Base-by-base conservation (phyloP, 2,329 filamentous ascomycete species). In the Ascochyta clinopodiicola region DNA sequence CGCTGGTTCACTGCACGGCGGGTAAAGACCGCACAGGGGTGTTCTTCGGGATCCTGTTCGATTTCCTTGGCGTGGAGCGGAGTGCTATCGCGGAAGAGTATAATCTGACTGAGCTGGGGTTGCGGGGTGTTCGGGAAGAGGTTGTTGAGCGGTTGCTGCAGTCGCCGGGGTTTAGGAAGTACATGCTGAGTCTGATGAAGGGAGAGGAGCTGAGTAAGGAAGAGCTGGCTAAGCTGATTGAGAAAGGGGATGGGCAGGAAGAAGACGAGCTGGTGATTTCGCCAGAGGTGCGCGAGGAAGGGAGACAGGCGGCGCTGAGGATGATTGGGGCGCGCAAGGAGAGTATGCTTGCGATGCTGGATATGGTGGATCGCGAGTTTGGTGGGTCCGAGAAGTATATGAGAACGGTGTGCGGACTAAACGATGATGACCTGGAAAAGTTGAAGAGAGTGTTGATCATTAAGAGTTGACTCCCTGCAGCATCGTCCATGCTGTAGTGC, bases 21-120 rank as follows among this genome's bases (percentile, higher is more conserved):
- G 90, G 90, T 12, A 93, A 93, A 74, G 90, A 93, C 71, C 81
- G 90, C 38, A 92, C 90, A 0, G 90, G 90, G 2, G 81, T 92
- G 4, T 76, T 91, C 39, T 84, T 85, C 44, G 89, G 88, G 3
- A 64, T 93, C 36, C 70, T 92, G 8, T 79, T 91, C 35, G 76
- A 82, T 24, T 79, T 91, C 25, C 86, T 86, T 8, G 86, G 86
- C 4, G 86, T 90, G 0, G 73, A 80, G 1, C 81, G 86, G 60
- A 78, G 88, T 81, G n/a, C 44, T 1, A 72, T 75, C 25, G 88
- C 87, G 0, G 74, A 81, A 9, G 90, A 93, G 71, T 93, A 92
- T 70, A 78, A 81, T 15, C 77, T 91, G 9, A 91, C 88, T 0
- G 85, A 90, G 45, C 63, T 79, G 1, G 88, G 89, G 0, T 75